Evolutionary conservation across 208 protist species (phyloP).

Genomic region (Naegleria gruberi): DNA sequence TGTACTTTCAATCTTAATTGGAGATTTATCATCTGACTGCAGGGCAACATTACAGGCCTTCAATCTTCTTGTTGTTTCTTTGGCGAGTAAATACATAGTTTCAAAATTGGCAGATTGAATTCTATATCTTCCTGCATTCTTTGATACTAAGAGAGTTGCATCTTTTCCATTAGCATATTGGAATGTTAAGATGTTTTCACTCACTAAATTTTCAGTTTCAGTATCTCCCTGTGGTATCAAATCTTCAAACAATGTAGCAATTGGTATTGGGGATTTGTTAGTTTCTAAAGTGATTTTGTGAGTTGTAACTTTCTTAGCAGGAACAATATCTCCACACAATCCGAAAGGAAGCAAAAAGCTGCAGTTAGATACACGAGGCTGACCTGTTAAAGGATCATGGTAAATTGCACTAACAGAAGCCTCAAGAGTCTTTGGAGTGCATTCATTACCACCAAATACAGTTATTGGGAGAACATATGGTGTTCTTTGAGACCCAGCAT

Average conservation of each 20-base stretch:
- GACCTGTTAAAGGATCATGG: not conserved
- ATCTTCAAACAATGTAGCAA: slow-evolving; percentile 70
- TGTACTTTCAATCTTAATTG: slow-evolving; percentile 44
- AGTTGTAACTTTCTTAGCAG: slow-evolving; percentile 56
- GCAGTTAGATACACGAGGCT: not conserved
- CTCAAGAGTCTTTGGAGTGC: not conserved
- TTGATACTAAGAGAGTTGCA: slow-evolving; percentile 76
- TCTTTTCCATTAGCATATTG: slow-evolving; percentile 61
- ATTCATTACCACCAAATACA: not conserved
- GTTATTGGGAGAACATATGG: slow-evolving; percentile 1
- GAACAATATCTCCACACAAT: slow-evolving; percentile 36
- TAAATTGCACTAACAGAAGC: not conserved
- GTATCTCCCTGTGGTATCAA: slow-evolving; percentile 39
- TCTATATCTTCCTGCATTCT: slow-evolving; percentile 72
- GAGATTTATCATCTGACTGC: not conserved
- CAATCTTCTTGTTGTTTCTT: slow-evolving; percentile 58
- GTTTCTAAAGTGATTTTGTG: slow-evolving; percentile 79
- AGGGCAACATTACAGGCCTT: slow-evolving; percentile 20
- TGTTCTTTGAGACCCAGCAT: not conserved
- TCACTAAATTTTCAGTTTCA: slow-evolving; percentile 29
- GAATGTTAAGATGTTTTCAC: slow-evolving; percentile 61
- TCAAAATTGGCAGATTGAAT: slow-evolving; percentile 68
- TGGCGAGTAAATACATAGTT: slow-evolving; percentile 63
- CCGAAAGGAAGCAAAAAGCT: slow-evolving; percentile 19
- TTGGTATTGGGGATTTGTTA: slow-evolving; percentile 53